Base-by-base conservation (phyloP, 345 rosid species). In the Gossypium rotundifolium region DNA sequence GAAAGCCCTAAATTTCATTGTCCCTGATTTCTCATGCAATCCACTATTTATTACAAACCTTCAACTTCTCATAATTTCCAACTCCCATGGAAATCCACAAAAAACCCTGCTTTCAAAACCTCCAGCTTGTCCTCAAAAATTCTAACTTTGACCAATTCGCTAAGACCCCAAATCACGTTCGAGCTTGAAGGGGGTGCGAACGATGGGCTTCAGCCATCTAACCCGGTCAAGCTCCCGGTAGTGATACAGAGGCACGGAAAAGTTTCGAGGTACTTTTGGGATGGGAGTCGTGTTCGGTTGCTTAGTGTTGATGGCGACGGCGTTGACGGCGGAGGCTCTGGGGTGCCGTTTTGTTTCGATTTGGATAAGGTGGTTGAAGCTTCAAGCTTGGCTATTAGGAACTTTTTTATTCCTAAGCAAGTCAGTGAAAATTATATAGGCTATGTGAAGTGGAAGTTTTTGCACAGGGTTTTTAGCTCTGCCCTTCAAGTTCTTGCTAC, bases 401-500 rank as follows among this genome's bases (percentile, higher is more conserved):
- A 90, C 74, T 90, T 93, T 64, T 91, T 93, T 74, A 81, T 93
- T 68, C 97, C 98, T 38, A 93, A 90, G 76, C 90, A 78, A 84
- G 92, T 93, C 5, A 79, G 75, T 16, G 83, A 83, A 17, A 83
- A 82, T 64, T 93, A 93, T 63, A 58, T 90, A 78, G 83, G 80
- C 13, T 93, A 90, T 74, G 97, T 93, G 9, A 89, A 93, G 79
- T 93, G 98, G 98, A 93, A 93, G 85, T 76, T 93, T 46, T 83
- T 91, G 82, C 98, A 93, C 82, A 84, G 98, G 57, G 90, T 93
- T 76, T 93, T 86, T 83, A 93, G 98, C 90, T 91, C 98, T 23
- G 90, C 95, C 33, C 80, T 93, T 9, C 98, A 91, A 75, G 97
- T 93, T 84, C 92, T 93, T 82, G 98, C 98, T 70, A 93, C 98